Conservation (phyloP, 1,284 basidiomycete genomes). For the Abortiporus biennis region DNA sequence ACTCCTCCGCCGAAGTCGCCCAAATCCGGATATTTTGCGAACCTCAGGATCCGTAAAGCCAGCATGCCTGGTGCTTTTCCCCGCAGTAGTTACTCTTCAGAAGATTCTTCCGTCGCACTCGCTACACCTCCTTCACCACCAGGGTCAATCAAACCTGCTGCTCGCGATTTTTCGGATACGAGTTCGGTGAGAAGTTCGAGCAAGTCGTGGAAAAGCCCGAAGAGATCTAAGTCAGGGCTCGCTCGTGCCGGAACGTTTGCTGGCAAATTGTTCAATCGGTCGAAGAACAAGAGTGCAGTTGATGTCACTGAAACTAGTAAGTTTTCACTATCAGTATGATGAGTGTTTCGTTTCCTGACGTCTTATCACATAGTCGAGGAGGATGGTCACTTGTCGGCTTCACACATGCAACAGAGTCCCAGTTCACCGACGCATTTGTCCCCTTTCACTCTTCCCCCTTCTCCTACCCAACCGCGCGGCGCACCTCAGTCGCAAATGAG, state of each 20-base stretch:
- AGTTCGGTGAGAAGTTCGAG: conserved; percentile 19
- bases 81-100: conserved; percentile 26
- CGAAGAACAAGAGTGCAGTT: conserved; percentile 17
- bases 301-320: conserved; percentile 13
- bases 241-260: conserved; percentile 27
- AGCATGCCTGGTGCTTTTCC: conserved; percentile 21
- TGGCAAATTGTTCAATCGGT: conserved; percentile 23
- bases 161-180: conserved; percentile 13
- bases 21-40: too few species aligned
- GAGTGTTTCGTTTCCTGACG: conserved; percentile 7
- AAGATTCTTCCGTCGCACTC: conserved; percentile 26
- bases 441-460: conserved; percentile 11
- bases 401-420: conserved; percentile 4
- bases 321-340: neutral
- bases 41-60: too few species aligned
- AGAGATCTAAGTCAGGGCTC: conserved; percentile 17
- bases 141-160: conserved; percentile 15
- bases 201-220: conserved; percentile 23
- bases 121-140: conserved; percentile 27
- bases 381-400: conserved; percentile 10
- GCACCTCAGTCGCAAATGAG: conserved; percentile 8
- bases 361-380: conserved; percentile 3
- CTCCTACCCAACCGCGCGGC: neutral
- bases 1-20: conserved; percentile 19
- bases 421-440: conserved; percentile 9